phyloP scores from a whole-genome alignment of 2,329 filamentous ascomycete genomes.

The Alternaria brassicicola region DNA sequence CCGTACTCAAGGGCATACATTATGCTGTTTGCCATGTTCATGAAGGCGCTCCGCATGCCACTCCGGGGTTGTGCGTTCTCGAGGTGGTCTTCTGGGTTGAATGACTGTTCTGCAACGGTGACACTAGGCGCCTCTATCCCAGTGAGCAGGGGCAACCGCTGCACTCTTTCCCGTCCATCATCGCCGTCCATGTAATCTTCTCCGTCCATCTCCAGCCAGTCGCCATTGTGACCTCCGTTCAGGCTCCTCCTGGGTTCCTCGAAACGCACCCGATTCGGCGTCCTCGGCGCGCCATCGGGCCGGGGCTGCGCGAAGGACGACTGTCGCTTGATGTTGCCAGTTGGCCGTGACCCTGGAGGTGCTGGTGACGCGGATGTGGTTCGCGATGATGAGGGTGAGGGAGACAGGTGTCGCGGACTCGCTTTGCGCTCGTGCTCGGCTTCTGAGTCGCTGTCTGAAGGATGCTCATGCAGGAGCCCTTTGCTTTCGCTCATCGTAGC shows the following conservation, averaged over 20 bases:
- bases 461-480: constrained; percentile 47
- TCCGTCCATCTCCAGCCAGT: constrained; percentile 62
- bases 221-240: constrained; percentile 41
- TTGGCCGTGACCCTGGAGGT: constrained; percentile 31
- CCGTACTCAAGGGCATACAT: constrained; percentile 58
- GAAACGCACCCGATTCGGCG: constrained; percentile 77
- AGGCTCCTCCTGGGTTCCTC: constrained; percentile 53
- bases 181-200: constrained; percentile 63
- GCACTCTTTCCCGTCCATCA: constrained; percentile 52
- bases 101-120: constrained; percentile 66
- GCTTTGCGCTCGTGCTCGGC: constrained; percentile 23
- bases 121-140: constrained; percentile 82
- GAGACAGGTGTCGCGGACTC: constrained; percentile 32
- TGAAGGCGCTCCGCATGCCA: constrained; percentile 84
- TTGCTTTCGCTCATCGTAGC: constrained; percentile 49
- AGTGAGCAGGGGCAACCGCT: constrained; percentile 74
- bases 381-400: constrained; percentile 37
- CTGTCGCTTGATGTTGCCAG: constrained; percentile 42
- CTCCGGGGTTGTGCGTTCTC: constrained; percentile 78
- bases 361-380: constrained; percentile 40
- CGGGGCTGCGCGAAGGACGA: constrained; percentile 56
- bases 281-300: constrained; percentile 63
- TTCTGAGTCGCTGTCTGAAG: constrained; percentile 39
- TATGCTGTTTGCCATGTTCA: constrained; percentile 99
- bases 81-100: constrained; percentile 64